Conservation (phyloP, 768 basidiomycete species). For the Macrolepiota fuliginosa region DNA sequence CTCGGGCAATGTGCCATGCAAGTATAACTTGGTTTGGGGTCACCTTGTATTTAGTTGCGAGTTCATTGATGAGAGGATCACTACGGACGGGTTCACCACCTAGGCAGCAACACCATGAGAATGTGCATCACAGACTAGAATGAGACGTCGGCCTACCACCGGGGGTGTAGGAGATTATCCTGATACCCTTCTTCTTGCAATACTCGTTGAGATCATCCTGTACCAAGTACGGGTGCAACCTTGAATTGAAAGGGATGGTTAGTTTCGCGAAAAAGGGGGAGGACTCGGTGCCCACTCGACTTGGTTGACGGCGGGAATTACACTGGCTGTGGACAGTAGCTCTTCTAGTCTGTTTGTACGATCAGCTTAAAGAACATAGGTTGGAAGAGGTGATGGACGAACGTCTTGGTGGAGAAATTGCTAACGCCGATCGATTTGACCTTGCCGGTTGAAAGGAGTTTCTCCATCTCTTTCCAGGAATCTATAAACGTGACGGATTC, state of each 20-base stretch:
- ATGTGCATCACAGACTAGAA: neutral
- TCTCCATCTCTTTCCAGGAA: conserved; percentile 50
- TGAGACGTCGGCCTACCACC: conserved; percentile 27
- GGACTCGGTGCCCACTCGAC: conserved; percentile 33
- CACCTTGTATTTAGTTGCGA: conserved; percentile 15
- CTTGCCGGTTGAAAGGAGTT: conserved; percentile 42
- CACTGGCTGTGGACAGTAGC: conserved; percentile 35
- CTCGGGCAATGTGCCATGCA: conserved; percentile 49
- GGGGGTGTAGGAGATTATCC: conserved; percentile 47
- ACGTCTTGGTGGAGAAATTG: conserved; percentile 61
- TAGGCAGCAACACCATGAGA: neutral
- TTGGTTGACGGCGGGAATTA: conserved; percentile 46
- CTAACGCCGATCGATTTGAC: conserved; percentile 54
- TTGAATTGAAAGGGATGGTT: conserved; percentile 14
- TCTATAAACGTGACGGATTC: conserved; percentile 36
- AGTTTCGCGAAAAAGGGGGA: neutral
- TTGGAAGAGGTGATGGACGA: conserved; percentile 13
- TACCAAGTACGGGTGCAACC: conserved; percentile 47
- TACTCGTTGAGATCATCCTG: conserved; percentile 46
- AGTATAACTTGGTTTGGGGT: conserved; percentile 46
- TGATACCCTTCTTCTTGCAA: conserved; percentile 47
- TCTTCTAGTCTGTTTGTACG: conserved; percentile 8
- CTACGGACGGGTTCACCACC: neutral
- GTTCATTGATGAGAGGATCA: neutral
- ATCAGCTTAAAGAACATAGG: neutral